phyloP scores from a whole-genome alignment of 257 asterid species.

The Craterostigma plantagineum region DNA sequence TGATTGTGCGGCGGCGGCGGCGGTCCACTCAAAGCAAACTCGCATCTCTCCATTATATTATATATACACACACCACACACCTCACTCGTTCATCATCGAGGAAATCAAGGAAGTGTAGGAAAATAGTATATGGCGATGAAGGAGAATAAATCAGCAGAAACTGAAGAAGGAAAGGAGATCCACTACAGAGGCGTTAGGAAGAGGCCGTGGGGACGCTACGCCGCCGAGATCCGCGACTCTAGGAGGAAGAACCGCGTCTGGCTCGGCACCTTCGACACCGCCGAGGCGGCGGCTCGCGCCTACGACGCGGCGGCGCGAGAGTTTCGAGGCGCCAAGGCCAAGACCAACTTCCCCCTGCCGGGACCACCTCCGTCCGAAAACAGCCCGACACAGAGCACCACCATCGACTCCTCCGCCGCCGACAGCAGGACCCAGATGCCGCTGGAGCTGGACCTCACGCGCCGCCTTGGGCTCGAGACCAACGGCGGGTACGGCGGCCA shows the following conservation, averaged over 20 bases:
- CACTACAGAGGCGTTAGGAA: conserved; percentile 4
- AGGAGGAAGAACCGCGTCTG: conserved; percentile 1
- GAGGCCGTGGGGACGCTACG: conserved; percentile 7
- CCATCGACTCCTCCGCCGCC: conserved; percentile 1
- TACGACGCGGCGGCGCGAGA: conserved; percentile 3
- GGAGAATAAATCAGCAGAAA: neutral
- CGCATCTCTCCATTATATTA: too few relatives aligned
- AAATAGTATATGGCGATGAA: neutral
- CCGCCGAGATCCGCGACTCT: conserved; percentile 1
- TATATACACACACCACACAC: too few relatives aligned
- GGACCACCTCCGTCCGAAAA: neutral
- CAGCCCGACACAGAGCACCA: conserved; percentile 2
- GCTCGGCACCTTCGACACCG: conserved; percentile 5
- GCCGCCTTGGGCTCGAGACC: neutral
- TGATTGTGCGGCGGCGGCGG: too few relatives aligned
- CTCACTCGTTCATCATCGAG: too few relatives aligned
- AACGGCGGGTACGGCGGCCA: neutral
- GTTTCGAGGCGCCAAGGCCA: conserved; percentile 1
- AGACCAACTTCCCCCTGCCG: conserved; percentile 2
- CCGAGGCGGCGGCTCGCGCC: conserved; percentile 5
- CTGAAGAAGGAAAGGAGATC: neutral
- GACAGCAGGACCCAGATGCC: neutral
- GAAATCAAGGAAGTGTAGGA: too few relatives aligned
- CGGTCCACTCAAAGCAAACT: too few relatives aligned
- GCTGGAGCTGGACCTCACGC: neutral